Evolutionary conservation across 345 rosid species (phyloP).

Genomic region (Triadica sebifera): DNA sequence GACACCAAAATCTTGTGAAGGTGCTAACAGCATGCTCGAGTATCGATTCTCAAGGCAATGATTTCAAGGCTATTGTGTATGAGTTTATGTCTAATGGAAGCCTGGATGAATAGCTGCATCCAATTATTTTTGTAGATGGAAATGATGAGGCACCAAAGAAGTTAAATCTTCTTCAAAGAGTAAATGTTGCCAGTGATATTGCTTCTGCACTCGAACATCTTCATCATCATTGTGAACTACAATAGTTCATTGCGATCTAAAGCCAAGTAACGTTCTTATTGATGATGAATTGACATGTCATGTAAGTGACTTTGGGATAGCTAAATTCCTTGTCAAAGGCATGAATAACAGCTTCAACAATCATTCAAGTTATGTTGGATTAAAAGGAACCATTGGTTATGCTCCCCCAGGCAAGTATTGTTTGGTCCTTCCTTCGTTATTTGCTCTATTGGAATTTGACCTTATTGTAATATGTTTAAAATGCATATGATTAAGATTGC

Average conservation of each 20-base stretch:
- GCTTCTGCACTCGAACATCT: neutral
- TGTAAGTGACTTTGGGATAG: neutral
- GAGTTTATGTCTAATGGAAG: neutral
- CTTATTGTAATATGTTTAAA: too few species aligned
- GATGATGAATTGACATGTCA: neutral
- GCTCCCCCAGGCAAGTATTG: neutral
- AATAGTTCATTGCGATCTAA: neutral
- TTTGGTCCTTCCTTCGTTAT: too few species aligned
- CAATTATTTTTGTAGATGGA: neutral
- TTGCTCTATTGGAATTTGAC: too few species aligned
- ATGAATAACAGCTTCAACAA: neutral
- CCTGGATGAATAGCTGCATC: neutral
- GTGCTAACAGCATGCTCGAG: neutral
- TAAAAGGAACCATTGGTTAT: conserved; percentile 2
- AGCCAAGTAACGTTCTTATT: conserved; percentile 1
- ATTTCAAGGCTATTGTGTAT: neutral
- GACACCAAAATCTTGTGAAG: neutral
- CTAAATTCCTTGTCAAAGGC: neutral
- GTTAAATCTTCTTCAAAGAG: neutral
- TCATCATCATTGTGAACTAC: neutral
- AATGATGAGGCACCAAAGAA: neutral
- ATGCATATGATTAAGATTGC: too few species aligned
- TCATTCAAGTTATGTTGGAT: neutral
- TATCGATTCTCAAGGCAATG: neutral
- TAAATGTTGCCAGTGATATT: neutral